Evolutionary conservation across 176 grass and related monocot genomes (phyloP).

Genomic region (Aegilops longissima): DNA sequence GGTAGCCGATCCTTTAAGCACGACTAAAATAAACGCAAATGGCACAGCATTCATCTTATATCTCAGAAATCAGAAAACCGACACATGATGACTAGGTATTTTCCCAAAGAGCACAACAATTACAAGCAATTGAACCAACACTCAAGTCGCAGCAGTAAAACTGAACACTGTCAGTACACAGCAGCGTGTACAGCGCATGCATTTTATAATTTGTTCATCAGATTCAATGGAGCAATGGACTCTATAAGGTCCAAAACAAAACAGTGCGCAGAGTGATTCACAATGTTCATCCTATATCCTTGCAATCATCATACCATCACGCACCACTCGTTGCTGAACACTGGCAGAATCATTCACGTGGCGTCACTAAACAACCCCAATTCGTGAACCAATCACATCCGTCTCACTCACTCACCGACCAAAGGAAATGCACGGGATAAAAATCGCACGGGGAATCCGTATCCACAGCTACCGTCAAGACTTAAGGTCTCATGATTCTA

Average conservation of each 20-base stretch:
- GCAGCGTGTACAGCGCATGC: neutral
- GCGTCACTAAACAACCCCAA: neutral
- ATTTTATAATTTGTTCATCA: neutral
- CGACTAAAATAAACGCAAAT: neutral
- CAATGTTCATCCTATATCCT: too few species aligned
- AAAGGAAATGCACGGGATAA: neutral
- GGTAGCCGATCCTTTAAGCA: neutral
- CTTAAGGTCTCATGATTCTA: too few species aligned
- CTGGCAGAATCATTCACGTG: neutral
- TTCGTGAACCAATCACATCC: neutral
- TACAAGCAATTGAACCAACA: conserved; percentile 6
- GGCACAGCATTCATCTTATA: neutral
- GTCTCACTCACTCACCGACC: neutral
- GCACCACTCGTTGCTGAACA: neutral
- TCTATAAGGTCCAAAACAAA: neutral
- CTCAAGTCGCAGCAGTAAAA: neutral
- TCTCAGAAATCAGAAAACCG: neutral
- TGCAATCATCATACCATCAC: neutral
- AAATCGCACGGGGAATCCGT: neutral
- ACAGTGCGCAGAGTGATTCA: neutral
- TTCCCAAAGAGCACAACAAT: neutral
- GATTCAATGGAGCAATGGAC: too few species aligned
- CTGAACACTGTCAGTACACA: neutral
- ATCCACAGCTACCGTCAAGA: neutral
- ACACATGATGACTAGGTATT: neutral